Conservation (phyloP, 441 rosid genomes). For the Arabidopsis lyrata region DNA sequence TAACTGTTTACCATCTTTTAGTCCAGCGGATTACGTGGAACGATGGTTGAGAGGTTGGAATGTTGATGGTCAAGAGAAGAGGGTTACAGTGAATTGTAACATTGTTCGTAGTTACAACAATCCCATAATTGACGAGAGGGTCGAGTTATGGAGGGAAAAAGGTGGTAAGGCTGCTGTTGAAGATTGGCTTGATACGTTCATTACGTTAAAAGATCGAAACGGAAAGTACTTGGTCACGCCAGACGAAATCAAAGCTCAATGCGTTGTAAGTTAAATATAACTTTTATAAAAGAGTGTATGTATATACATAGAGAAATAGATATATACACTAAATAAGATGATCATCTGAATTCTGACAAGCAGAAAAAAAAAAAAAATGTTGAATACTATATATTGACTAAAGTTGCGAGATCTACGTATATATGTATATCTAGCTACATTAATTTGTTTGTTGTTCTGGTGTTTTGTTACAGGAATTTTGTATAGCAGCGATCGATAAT, state of each 20-base stretch:
- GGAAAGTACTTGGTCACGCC: constrained; percentile 48
- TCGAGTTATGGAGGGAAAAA: constrained; percentile 39
- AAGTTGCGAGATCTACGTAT: background rate
- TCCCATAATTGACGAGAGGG: constrained; percentile 45
- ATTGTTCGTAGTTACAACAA: constrained; percentile 42
- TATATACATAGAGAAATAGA: background rate
- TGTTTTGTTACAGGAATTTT: constrained; percentile 44
- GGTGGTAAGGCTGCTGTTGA: constrained; percentile 48
- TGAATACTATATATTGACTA: background rate
- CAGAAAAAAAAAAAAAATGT: background rate
- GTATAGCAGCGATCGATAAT: constrained; percentile 54
- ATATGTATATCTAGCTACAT: background rate
- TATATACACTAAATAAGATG: background rate
- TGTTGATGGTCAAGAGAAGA: constrained; percentile 51
- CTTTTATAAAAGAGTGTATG: no score
- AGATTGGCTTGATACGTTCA: constrained; percentile 54
- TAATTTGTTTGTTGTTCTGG: background rate
- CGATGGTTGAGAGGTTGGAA: constrained; percentile 52
- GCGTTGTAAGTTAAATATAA: constrained; percentile 34
- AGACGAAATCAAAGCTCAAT: constrained; percentile 54
- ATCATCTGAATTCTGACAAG: background rate
- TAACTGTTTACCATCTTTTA: constrained; percentile 39
- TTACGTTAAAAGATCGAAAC: constrained; percentile 41
- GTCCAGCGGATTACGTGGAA: constrained; percentile 49
- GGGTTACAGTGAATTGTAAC: constrained; percentile 9